Base-by-base conservation (phyloP, 441 rosid genomes). In the Eutrema salsugineum region DNA sequence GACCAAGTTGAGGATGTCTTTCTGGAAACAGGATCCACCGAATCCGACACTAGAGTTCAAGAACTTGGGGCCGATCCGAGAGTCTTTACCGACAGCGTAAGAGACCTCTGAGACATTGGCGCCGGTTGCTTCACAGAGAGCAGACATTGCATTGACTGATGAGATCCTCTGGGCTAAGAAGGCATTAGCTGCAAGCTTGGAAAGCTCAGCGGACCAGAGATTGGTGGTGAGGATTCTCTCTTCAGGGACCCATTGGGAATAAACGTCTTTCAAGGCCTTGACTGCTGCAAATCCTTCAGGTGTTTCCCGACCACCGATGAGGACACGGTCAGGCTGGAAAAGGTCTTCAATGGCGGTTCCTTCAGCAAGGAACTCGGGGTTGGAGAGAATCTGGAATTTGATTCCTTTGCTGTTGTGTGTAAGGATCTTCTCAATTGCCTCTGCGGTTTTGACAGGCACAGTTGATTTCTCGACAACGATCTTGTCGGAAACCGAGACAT, bases 381-480 rank as follows among this genome's bases (percentile, higher is more conserved):
- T 94, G 6, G 98, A 94, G n/a, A 94, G 88, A 74, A 94, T 91
- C 81, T 94, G 98, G 75, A 86, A 94, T 60, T 88, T 91, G 84
- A 94, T 91, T 63, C 98, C 98, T 77, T 93, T 93, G 86, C 94
- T 91, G 74, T 93, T 93, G 79, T 93, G 98, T 12, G 85, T 88
- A 51, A 93, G 80, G 75, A 93, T 93, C 78, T 88, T 90, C 71
- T 93, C 98, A 56, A 93, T 93, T 2, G 98, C 98, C 79, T 94
- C 97, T 0, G 98, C 98, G 3, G 98, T 94, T 73, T 88, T 94
- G 27, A 94, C 98, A 0, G 98, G 98, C 2, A 94, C 98, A 0
- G 98, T 94, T 6, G 98, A 94, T 71, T 94, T 94, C 91, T 94
- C 98, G 19, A 94, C 98, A 2, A 94, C 98, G 61, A 94, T 94